A percentile compares a stretch with the other conserved stretches of the same genome.
Conservation (phyloP, 2,329 filamentous ascomycete genomes). For the Fusarium sp. region DNA sequence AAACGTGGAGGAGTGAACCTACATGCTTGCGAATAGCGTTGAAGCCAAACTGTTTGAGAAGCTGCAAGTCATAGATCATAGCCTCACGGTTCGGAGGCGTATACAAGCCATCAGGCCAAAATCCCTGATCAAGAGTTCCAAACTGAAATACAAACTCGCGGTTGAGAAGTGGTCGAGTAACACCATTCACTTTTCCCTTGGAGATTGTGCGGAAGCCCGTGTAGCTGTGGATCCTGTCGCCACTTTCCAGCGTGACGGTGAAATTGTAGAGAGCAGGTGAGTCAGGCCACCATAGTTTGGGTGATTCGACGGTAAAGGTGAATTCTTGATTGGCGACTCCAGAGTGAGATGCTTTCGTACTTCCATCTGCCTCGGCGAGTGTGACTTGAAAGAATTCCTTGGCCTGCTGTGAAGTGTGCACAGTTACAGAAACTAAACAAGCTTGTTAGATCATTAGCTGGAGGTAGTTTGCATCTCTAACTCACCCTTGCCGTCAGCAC, state of each 20-base stretch:
- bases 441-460: not conserved
- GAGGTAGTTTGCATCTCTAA: not conserved
- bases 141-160: slow-evolving; percentile 77
- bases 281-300: slow-evolving; percentile 74
- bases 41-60: slow-evolving; percentile 74
- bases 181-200: slow-evolving; percentile 66
- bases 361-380: not conserved
- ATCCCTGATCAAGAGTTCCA: slow-evolving; percentile 78
- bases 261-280: slow-evolving; percentile 74
- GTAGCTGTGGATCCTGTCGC: slow-evolving; percentile 71
- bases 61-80: slow-evolving; percentile 74
- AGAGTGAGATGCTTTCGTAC: slow-evolving; percentile 3
- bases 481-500: slow-evolving; percentile 46
- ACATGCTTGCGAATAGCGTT: slow-evolving; percentile 80
- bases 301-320: slow-evolving; percentile 65
- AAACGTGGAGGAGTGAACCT: slow-evolving; percentile 35
- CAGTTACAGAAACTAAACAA: slow-evolving; percentile 6
- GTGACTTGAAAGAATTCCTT: not conserved
- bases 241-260: slow-evolving; percentile 60
- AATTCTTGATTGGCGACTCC: slow-evolving; percentile 62
- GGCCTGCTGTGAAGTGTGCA: slow-evolving; percentile 1
- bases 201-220: slow-evolving; percentile 76
- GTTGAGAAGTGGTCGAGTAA: slow-evolving; percentile 73
- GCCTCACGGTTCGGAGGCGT: slow-evolving; percentile 74
- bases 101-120: slow-evolving; percentile 78